Evolutionary conservation across 768 basidiomycete genomes (phyloP), one percentile per base, ranked within the genome.

Genomic region (Agrocybe praecox): DNA sequence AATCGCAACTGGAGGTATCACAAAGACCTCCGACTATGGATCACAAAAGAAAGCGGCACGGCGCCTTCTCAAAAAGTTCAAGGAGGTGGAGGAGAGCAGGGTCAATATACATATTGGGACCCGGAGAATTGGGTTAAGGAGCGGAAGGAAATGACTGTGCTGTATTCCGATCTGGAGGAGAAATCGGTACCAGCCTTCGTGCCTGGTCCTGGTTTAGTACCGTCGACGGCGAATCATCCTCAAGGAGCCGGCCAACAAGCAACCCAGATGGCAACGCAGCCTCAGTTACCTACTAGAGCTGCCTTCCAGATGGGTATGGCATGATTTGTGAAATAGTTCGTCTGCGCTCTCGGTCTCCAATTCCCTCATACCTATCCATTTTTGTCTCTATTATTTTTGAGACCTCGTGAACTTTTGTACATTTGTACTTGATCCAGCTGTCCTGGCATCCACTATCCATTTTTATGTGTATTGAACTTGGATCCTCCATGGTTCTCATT

Each of bases 1-100:
- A 90, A 91, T 71, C 89, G 94, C 58, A 95, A 94, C 72, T 98
- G 96, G 95, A 81, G 96, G 58, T 97, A 90, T 73, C 95, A 97
- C 84, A 97, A 95, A 71, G 92, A 94, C 64, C 80, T 92, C 49
- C 88, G 87, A 42, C 72, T 92, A 52, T 83, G 83, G 86, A 81
- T 97, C 72, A 96, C 93, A 46, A 96, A 96, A 67, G 94, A 96
- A 72, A 87, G 83, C 34, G 89, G 89, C 19, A 88, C 89, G 52
- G 76, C 83, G 51, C 86, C 88, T 47, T 88, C 88, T 56, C 82
- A 86, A 63, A 92, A 92, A 72, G 86, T 90, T 7, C 84, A 81
- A 44, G 88, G 90, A 49, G 86, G 89, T 62, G 89, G 93, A 67
- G 85, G 90, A 65, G 92, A 97, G 72, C 85, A 89, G 62, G 94